Base-by-base conservation (phyloP, 148 eudicot species). In the Rheum nobile region DNA sequence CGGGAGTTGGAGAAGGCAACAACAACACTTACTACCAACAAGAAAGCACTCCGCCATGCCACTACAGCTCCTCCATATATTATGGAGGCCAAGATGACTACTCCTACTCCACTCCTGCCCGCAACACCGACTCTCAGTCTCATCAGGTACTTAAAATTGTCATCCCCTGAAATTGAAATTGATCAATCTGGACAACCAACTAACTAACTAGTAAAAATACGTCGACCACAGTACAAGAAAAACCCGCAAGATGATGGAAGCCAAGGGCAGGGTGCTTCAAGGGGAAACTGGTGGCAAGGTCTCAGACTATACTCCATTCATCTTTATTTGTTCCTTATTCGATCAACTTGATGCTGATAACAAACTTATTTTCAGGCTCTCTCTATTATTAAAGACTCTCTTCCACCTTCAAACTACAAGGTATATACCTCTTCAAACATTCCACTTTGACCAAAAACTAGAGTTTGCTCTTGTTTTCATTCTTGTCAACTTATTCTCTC, bases 241-340 rank as follows among this genome's bases (percentile, higher is more conserved):
- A 88, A 84, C 72, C 73, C 71, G 11, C 85, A 75, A 70, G 91
- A 88, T 79, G 85, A 85, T 77, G 91, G 85, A 65, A 34, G 37
- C 39, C 39, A 65, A 65, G 41, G 70, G 22, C 70, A 65, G 1
- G 75, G 80, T 72, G 88, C 91, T 80, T 85, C 88, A 1, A 71
- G 91, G 75, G 91, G 91, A 72, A 85, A 88, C 52, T 88, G 91
- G 91, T 88, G 91, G 91, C 84, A 88, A 78, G 91, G 91, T 87
- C n/a, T n/a, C 74, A 61, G 70, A 50, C 7, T 21, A 17, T 70
- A 6, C 41, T 65, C 70, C 10, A 31, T 31, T 59, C 5, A 24
- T 57, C 19, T 0, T 16, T 12, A n/a, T 7, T 52, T 54, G 21
- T 21, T n/a, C 0, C 31, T 57, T 26, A 10, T 26, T 57, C 34